A percentile compares a stretch with the other conserved stretches of the same genome.
Evolutionary conservation across 2,329 filamentous ascomycete species (phyloP).

Genomic region (Phaeoacremonium minimum): DNA sequence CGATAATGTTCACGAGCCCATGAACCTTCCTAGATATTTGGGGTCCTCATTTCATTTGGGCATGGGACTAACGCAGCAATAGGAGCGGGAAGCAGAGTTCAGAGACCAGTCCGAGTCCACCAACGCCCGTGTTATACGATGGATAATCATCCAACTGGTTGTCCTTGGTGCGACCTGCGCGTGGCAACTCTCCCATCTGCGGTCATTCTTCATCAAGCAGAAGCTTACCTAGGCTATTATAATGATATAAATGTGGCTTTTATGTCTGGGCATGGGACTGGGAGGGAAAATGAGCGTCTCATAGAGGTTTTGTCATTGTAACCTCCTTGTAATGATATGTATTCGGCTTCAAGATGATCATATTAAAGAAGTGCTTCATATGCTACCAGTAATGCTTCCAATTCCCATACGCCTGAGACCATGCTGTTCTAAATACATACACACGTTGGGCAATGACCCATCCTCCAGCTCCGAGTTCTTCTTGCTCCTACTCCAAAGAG

Average conservation of each 20-base stretch:
- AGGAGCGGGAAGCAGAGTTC: slow-evolving; percentile 98
- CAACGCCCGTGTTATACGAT: slow-evolving; percentile 86
- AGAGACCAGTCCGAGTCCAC: slow-evolving; percentile 94
- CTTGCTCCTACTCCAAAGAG: no score
- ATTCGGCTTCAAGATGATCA: no score
- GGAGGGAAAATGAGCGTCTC: no score
- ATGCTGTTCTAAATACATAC: no score
- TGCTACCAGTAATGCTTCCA: no score
- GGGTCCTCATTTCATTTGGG: background rate
- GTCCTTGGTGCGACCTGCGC: slow-evolving; percentile 85
- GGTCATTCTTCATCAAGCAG: slow-evolving; percentile 99
- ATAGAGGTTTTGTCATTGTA: no score
- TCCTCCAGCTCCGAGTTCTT: no score
- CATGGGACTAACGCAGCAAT: slow-evolving; percentile 2
- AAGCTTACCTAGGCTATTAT: slow-evolving; percentile 80
- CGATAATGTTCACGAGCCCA: no score
- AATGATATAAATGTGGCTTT: background rate
- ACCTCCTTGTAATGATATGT: no score
- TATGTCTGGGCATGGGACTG: background rate
- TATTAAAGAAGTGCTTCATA: no score
- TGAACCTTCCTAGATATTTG: background rate
- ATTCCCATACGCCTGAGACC: no score
- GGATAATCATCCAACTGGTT: slow-evolving; percentile 86
- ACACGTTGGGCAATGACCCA: no score
- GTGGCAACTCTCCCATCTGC: slow-evolving; percentile 94